Base-by-base conservation (phyloP, 1,284 basidiomycete genomes). In the Rhodofomes roseus region DNA sequence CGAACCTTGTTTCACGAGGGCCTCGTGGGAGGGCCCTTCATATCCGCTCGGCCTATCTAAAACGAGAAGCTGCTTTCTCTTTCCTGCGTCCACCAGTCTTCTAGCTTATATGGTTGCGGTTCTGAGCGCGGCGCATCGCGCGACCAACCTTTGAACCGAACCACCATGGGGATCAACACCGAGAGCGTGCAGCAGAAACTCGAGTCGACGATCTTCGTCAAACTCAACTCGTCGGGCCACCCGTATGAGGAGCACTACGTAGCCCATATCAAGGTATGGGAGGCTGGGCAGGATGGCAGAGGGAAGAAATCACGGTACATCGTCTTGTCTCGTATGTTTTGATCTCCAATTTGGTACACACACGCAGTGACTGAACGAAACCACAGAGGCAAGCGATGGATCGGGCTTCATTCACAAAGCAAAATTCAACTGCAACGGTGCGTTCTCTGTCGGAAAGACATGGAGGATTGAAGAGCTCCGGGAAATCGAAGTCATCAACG, bases 371-470 rank as follows among this genome's bases (percentile, higher is more conserved):
- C 54, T 69, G 51, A 43, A 44, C 48, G 41, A 31, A 14, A 11
- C 43, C 11, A 55, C 66, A 93, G 92, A 89, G 72, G 79, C 85
- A 6, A 80, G 74, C 66, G 81, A 82, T 65, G 86, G 86, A 37
- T 76, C 78, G 60, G 91, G 89, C 9, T 87, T 89, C 69, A 81
- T 98, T 22, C 95, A 99, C 82, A 99, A 99, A 75, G 95, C 95
- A 6, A 98, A 98, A 75, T 77, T 95, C 61, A 99, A 99, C 73
- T 89, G 90, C 43, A 99, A 98, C 70, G 91, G 92, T 39, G 87
- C 92, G 0, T 99, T 97, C 76, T 98, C 95, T 20, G 93, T 98
- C 58, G 97, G 97, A 23, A 99, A 99, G 80, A 95, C 96, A 8
- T 99, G 97, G 97, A 85, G 82, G 63, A 74, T 98, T 44, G 76